These are phyloP conservation scores for Dendrobium nobile DNA, from an alignment of 106 monocot species.

Conservation along the genomic window DNA sequence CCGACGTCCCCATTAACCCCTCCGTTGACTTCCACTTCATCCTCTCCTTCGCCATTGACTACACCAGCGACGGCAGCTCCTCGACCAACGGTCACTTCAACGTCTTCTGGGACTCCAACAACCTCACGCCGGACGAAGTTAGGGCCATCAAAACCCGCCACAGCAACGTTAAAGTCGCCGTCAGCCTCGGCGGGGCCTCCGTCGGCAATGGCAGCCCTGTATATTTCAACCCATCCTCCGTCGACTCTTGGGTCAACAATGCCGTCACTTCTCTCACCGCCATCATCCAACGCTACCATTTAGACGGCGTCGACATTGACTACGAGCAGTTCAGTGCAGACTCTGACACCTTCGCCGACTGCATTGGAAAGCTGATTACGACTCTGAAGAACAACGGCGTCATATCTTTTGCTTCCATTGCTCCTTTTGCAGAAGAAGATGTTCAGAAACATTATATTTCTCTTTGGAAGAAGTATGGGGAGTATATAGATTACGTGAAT, in stretches of 20 bases:
- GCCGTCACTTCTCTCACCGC: constrained; percentile 32
- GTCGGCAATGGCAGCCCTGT: constrained; percentile 7
- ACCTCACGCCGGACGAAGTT: constrained; percentile 12
- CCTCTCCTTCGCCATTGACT: constrained; percentile 27
- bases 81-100: constrained; percentile 22
- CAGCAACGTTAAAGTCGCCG: constrained; percentile 17
- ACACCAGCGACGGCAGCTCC: not conserved
- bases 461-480: constrained; percentile 20
- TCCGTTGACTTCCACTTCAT: constrained; percentile 26
- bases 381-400: constrained; percentile 21
- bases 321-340: constrained; percentile 39
- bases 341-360: constrained; percentile 17
- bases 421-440: constrained; percentile 16
- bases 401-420: constrained; percentile 26
- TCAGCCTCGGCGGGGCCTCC: constrained; percentile 17
- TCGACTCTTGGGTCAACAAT: constrained; percentile 47
- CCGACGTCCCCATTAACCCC: constrained; percentile 41
- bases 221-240: constrained; percentile 31
- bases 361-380: constrained; percentile 14
- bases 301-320: constrained; percentile 59
- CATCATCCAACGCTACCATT: constrained; percentile 36
- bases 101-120: constrained; percentile 22
- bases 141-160: constrained; percentile 10
- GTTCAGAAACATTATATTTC: constrained; percentile 29
- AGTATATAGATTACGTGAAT: constrained; percentile 48